Evolutionary conservation across 2,329 filamentous ascomycete genomes (phyloP), one percentile per base, ranked within the genome.

Genomic region (Phoma sp.): DNA sequence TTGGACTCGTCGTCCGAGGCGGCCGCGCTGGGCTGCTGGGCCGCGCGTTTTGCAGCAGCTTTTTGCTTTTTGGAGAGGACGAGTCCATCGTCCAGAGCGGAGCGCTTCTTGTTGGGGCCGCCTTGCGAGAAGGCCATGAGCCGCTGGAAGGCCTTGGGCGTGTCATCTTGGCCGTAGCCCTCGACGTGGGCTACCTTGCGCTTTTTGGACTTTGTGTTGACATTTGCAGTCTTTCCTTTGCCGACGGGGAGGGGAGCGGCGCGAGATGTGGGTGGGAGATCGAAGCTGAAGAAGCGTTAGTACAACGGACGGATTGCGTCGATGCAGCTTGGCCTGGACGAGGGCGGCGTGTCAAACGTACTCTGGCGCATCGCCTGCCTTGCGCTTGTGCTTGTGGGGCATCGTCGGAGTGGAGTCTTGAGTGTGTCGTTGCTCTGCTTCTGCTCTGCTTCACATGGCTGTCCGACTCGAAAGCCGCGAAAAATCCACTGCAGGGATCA

Each of bases 381-480:
- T 84, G 62, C 90, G 84, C 60, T 89, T 94, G 74, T 96, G 91
- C 78, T 96, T 96, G 79, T 94, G 91, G 74, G 91, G 91, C 91
- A 96, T 96, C 31, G 55, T 61, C 22, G 22, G 22, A 40, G 38
- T 13, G 43, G 19, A n/a, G 33, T 24, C 24, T 32, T 53, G 50
- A 41, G 31, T 25, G 21, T 9, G 38, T 43, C 7, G 39, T 17
- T 17, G 17, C 17, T 17, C 17, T 17, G 17, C 17, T 17, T 17
- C 17, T 17, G 17, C 15, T 24, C 6, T 38, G 13, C 21, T 43
- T 24, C 24, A 25, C 12, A 38, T 32, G 33, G n/a, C 40, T 6
- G 22, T 24, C 6, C 17, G 39, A 33, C 47, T 29, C 24, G 9
- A 9, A 40, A 43, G 43, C 29, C 37, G 43, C 36, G 43, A 54